Conservation (phyloP, 192 early-diverging fungal genomes). For the Coemansia sp. region DNA sequence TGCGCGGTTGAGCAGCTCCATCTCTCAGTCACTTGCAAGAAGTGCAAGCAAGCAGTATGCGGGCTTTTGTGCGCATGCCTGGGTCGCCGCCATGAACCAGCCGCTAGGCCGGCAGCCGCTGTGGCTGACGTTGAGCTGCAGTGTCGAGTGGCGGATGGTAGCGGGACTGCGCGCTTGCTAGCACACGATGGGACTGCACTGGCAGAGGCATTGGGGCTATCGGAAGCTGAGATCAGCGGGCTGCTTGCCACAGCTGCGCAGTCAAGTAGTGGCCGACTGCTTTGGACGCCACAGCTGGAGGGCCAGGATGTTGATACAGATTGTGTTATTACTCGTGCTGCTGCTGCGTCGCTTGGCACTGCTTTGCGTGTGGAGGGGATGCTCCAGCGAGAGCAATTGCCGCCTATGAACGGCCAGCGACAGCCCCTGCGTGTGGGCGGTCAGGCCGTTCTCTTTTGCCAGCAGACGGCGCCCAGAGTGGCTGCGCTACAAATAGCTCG, state of each 20-base stretch:
- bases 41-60: constrained; percentile 22
- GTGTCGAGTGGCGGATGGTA: constrained; percentile 34
- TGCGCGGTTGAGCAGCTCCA: constrained; percentile 11
- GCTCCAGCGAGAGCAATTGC: neutral
- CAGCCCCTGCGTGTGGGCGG: constrained; percentile 36
- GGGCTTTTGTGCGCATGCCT: constrained; percentile 23
- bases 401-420: neutral
- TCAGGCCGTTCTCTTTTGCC: constrained; percentile 3
- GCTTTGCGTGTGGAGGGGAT: constrained; percentile 16
- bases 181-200: neutral
- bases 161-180: constrained; percentile 23
- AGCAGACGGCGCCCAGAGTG: constrained; percentile 12
- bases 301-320: neutral
- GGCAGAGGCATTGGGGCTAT: constrained; percentile 5
- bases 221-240: neutral
- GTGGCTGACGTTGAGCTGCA: constrained; percentile 3
- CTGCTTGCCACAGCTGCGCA: constrained; percentile 20
- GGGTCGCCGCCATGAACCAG: constrained; percentile 9
- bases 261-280: constrained; percentile 25
- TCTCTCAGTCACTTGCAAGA: constrained; percentile 8
- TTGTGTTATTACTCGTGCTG: constrained; percentile 3
- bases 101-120: neutral
- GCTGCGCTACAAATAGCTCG: constrained; percentile 9
- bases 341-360: neutral
- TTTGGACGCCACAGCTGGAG: constrained; percentile 18